Evolutionary conservation across 768 basidiomycete species (phyloP).

Genomic region (Punctularia strigosozonata): DNA sequence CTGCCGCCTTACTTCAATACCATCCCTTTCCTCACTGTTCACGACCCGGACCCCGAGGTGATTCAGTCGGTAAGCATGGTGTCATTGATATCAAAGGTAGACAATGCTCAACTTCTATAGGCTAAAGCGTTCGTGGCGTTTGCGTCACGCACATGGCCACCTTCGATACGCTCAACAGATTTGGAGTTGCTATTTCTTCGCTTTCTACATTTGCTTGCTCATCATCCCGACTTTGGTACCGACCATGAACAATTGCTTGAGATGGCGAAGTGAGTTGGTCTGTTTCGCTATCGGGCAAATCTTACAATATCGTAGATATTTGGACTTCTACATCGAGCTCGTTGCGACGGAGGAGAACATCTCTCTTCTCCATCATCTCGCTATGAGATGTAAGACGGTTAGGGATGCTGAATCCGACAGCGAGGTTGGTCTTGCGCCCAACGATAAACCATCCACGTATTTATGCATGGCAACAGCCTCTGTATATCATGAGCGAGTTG

Average conservation of each 20-base stretch:
- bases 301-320: conserved; percentile 65
- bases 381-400: conserved; percentile 77
- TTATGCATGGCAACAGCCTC: conserved; percentile 38
- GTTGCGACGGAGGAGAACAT: conserved; percentile 75
- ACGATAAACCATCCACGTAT: neutral
- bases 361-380: conserved; percentile 71
- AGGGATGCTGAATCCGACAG: conserved; percentile 66
- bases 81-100: neutral
- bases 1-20: conserved; percentile 66
- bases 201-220: conserved; percentile 77
- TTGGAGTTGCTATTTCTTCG: conserved; percentile 81
- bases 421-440: conserved; percentile 35
- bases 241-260: conserved; percentile 59
- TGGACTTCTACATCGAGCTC: conserved; percentile 78
- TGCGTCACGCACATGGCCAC: conserved; percentile 24
- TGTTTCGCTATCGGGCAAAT: neutral
- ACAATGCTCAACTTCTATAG: conserved; percentile 19
- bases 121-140: conserved; percentile 44
- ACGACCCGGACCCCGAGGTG: conserved; percentile 84
- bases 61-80: conserved; percentile 40
- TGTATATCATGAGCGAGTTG: conserved; percentile 81
- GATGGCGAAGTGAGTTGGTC: conserved; percentile 59
- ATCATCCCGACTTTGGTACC: conserved; percentile 84
- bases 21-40: conserved; percentile 79
- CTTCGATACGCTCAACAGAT: conserved; percentile 47